Conservation (phyloP, 2,329 filamentous ascomycete genomes). For the Colletotrichum sp. region DNA sequence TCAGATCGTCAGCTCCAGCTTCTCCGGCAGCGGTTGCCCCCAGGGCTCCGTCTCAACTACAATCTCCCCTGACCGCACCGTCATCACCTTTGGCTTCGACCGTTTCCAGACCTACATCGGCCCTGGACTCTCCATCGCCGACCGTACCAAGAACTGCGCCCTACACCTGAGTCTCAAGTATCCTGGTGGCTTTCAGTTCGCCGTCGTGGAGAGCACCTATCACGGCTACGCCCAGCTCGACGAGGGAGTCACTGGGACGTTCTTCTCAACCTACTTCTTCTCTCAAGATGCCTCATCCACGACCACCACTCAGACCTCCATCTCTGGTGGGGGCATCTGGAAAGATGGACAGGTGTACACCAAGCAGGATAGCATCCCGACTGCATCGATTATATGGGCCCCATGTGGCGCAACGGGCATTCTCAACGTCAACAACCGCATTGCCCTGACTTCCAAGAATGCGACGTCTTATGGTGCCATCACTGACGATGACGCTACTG, state of each 20-base stretch:
- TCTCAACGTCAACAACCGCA: slow-evolving; percentile 46
- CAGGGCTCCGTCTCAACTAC: slow-evolving; percentile 47
- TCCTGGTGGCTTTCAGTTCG: slow-evolving; percentile 51
- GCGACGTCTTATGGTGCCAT: slow-evolving; percentile 36
- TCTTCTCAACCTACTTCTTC: slow-evolving; percentile 54
- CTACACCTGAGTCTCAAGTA: slow-evolving; percentile 51
- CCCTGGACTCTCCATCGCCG: slow-evolving; percentile 37
- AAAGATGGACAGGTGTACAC: slow-evolving; percentile 49
- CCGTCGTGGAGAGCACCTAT: slow-evolving; percentile 52
- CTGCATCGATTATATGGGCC: slow-evolving; percentile 48
- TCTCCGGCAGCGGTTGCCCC: slow-evolving; percentile 50
- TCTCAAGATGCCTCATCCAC: slow-evolving; percentile 48
- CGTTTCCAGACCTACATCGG: slow-evolving; percentile 53
- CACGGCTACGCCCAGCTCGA: slow-evolving; percentile 54
- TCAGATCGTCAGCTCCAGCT: slow-evolving; percentile 42
- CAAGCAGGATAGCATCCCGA: slow-evolving; percentile 49
- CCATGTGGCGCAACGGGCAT: slow-evolving; percentile 51
- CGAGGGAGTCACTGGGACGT: slow-evolving; percentile 45
- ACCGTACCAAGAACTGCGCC: slow-evolving; percentile 53
- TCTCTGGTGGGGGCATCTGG: slow-evolving; percentile 47
- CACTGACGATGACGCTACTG: slow-evolving; percentile 43
- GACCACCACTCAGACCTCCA: slow-evolving; percentile 48
- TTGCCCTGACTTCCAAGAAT: slow-evolving; percentile 37
- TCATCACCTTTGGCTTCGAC: slow-evolving; percentile 53
- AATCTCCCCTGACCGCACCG: slow-evolving; percentile 47